A percentile compares a stretch with the other conserved stretches of the same genome.
These are phyloP conservation scores for Erythrophleum fordii DNA, from an alignment of 306 rosid species.

Conservation along the genomic window DNA sequence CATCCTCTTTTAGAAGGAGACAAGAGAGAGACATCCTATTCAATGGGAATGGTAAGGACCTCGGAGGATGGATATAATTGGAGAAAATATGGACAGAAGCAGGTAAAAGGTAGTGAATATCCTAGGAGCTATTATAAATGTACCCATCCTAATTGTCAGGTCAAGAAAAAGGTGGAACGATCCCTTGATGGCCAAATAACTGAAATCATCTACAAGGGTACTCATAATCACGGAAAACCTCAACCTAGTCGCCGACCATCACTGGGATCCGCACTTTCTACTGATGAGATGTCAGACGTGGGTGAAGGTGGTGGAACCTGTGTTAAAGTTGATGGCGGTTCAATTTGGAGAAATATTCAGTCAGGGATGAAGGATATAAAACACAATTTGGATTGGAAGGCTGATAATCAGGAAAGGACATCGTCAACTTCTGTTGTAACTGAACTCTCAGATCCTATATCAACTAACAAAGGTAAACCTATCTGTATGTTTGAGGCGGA, in stretches of 20 bases:
- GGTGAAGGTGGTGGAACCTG: slow-evolving; percentile 56
- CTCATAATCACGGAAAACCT: slow-evolving; percentile 80
- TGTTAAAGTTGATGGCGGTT: slow-evolving; percentile 54
- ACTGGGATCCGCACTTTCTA: slow-evolving; percentile 46
- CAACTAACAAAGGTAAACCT: slow-evolving; percentile 54
- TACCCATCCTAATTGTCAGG: slow-evolving; percentile 73
- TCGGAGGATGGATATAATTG: slow-evolving; percentile 90
- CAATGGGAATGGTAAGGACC: slow-evolving; percentile 53
- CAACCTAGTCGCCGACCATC: slow-evolving; percentile 60
- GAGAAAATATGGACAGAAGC: slow-evolving; percentile 97
- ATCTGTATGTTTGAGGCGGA: slow-evolving; percentile 51
- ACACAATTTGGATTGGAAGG: slow-evolving; percentile 52
- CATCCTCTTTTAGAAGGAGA: slow-evolving; percentile 53
- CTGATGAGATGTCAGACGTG: slow-evolving; percentile 57
- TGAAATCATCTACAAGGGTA: slow-evolving; percentile 82
- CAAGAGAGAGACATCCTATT: slow-evolving; percentile 49
- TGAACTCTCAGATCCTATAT: slow-evolving; percentile 62
- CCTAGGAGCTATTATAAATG: slow-evolving; percentile 96
- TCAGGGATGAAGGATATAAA: slow-evolving; percentile 49
- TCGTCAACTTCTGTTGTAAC: slow-evolving; percentile 63
- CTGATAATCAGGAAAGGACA: slow-evolving; percentile 67
- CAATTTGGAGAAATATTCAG: slow-evolving; percentile 59
- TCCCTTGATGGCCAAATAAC: slow-evolving; percentile 92
- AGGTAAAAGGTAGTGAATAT: slow-evolving; percentile 92
- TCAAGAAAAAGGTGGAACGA: slow-evolving; percentile 93